Conservation (phyloP, 2,329 filamentous ascomycete species). For the Amauroascus verrucosus region DNA sequence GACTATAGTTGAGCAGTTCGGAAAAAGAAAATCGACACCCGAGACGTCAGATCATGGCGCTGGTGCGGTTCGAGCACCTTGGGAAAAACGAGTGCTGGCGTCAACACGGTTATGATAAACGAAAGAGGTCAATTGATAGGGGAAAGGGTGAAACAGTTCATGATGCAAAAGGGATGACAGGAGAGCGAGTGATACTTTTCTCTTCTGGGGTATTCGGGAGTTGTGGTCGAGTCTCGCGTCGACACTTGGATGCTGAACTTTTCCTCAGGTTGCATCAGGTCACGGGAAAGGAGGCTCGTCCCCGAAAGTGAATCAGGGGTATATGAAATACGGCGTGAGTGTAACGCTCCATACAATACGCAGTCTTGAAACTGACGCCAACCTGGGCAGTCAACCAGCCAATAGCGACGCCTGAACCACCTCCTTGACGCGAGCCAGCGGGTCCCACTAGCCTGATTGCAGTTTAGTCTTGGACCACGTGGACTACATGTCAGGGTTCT, state of each 20-base stretch:
- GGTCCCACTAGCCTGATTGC: too few relatives aligned
- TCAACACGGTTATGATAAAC: background rate
- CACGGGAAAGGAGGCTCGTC: too few relatives aligned
- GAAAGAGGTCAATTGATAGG: background rate
- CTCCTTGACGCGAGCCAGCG: background rate
- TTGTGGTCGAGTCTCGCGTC: background rate
- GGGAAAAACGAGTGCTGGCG: background rate
- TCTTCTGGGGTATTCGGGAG: too few relatives aligned
- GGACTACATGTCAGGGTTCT: too few relatives aligned
- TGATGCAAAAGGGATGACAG: background rate
- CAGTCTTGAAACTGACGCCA: background rate
- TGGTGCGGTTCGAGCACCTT: background rate
- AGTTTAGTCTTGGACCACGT: constrained; percentile 1
- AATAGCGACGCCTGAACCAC: background rate
- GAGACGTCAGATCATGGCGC: constrained; percentile 7
- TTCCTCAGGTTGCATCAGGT: background rate
- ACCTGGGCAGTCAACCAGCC: background rate
- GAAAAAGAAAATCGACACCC: constrained; percentile 1
- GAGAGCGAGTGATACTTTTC: too few relatives aligned
- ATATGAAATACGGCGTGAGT: background rate
- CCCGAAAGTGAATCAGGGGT: constrained; percentile 8
- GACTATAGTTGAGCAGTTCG: background rate
- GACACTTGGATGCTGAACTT: background rate
- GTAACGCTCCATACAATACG: constrained; percentile 4
- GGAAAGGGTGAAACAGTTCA: background rate